Percentiles rank a stretch among this genome's conserved stretches.
Evolutionary conservation across 768 basidiomycete species (phyloP).

Genomic region (Kwoniella mangroviensis): DNA sequence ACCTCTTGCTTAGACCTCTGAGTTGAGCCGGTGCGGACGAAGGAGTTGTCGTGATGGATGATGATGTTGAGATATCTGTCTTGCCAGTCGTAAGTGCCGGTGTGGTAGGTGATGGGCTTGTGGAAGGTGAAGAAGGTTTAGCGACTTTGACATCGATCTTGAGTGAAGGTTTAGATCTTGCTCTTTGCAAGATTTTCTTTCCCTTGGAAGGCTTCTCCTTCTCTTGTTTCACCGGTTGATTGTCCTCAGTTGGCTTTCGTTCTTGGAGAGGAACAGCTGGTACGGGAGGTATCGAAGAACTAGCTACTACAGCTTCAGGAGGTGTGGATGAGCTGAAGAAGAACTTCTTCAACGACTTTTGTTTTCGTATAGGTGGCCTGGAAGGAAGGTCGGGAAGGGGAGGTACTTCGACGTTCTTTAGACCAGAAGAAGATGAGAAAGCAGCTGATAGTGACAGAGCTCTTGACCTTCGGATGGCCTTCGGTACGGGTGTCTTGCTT

Average conservation of each 20-base stretch:
- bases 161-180: slow-evolving; percentile 26
- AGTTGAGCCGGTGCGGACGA: slow-evolving; percentile 9
- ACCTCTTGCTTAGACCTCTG: slow-evolving; percentile 42
- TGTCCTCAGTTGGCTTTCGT: background rate
- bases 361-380: slow-evolving; percentile 30
- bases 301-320: background rate
- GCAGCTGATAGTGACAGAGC: slow-evolving; percentile 27
- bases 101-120: slow-evolving; percentile 1
- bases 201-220: slow-evolving; percentile 3
- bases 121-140: slow-evolving; percentile 2
- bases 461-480: slow-evolving; percentile 14
- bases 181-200: slow-evolving; percentile 14
- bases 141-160: slow-evolving; percentile 21
- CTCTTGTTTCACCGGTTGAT: background rate
- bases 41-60: background rate
- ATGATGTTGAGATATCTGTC: slow-evolving; percentile 4
- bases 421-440: slow-evolving; percentile 19
- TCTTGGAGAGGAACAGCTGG: slow-evolving; percentile 3
- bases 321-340: slow-evolving; percentile 35
- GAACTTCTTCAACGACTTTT: slow-evolving; percentile 44
- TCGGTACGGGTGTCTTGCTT: slow-evolving; percentile 1
- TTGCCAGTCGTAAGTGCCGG: slow-evolving; percentile 16
- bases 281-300: background rate
- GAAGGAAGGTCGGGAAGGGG: slow-evolving; percentile 12
- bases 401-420: slow-evolving; percentile 16